These are phyloP conservation scores for Geosmithia flava DNA, from an alignment of 2,329 filamentous ascomycete genomes.

Conservation along the genomic window DNA sequence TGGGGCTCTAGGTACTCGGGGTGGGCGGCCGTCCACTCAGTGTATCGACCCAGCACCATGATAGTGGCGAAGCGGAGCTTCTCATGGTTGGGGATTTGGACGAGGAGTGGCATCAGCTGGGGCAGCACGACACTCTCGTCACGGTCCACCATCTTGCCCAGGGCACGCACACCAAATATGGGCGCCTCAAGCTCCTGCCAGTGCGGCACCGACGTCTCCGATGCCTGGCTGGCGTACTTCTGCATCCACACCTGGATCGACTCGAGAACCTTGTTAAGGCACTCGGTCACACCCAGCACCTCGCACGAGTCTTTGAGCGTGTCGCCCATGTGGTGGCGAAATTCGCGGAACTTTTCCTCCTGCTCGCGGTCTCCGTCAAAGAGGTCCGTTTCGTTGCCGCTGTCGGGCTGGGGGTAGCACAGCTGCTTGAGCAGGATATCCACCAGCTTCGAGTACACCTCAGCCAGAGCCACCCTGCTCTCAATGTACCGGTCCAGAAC, in stretches of 20 bases:
- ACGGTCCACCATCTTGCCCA: constrained; percentile 90
- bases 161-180: constrained; percentile 86
- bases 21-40: constrained; percentile 93
- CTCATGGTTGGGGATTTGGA: constrained; percentile 89
- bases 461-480: constrained; percentile 62
- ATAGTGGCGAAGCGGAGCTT: constrained; percentile 98
- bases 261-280: constrained; percentile 76
- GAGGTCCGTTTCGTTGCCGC: constrained; percentile 63
- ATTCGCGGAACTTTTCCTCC: constrained; percentile 94
- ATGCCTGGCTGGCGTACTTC: constrained; percentile 66
- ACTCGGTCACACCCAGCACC: constrained; percentile 87
- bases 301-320: constrained; percentile 95
- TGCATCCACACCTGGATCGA: constrained; percentile 83
- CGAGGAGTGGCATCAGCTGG: constrained; percentile 83
- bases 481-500: constrained; percentile 82
- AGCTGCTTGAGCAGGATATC: constrained; percentile 88
- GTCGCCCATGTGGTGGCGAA: constrained; percentile 94
- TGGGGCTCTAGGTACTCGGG: constrained; percentile 86
- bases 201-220: constrained; percentile 65
- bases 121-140: constrained; percentile 81
- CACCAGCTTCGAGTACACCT: constrained; percentile 79
- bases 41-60: constrained; percentile 93
- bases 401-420: constrained; percentile 70
- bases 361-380: constrained; percentile 94
- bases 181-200: constrained; percentile 97